Conservation (phyloP, 805 yeast genomes). For the Scheffersomyces lignosus region DNA sequence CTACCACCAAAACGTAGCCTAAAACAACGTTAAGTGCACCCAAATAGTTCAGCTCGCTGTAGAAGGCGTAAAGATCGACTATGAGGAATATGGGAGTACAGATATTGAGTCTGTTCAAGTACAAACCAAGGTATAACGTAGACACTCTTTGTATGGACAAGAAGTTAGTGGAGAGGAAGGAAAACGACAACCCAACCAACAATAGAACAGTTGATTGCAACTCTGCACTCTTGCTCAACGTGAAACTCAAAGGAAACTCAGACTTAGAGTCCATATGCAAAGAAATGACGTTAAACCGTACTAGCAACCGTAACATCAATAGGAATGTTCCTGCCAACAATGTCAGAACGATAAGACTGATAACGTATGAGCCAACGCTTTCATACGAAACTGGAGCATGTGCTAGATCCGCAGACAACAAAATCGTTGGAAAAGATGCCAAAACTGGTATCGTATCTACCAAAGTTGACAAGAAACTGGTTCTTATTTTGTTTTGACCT, state of each 20-base stretch:
- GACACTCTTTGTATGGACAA: slow-evolving; percentile 26
- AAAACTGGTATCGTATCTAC: slow-evolving; percentile 33
- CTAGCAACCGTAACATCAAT: slow-evolving; percentile 14
- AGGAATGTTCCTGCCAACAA: slow-evolving; percentile 22
- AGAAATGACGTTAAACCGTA: slow-evolving; percentile 12
- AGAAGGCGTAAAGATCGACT: slow-evolving; percentile 21
- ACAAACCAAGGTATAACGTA: slow-evolving; percentile 29
- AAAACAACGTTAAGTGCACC: slow-evolving; percentile 7
- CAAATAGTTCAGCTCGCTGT: slow-evolving; percentile 6
- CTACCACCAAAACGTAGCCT: slow-evolving; percentile 20
- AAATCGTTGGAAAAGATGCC: slow-evolving; percentile 30
- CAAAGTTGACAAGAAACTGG: too few relatives aligned
- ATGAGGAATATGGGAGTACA: slow-evolving; percentile 29
- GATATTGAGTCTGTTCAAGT: slow-evolving; percentile 28
- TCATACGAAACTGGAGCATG: slow-evolving; percentile 5
- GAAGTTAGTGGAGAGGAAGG: slow-evolving; percentile 21
- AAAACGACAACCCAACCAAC: slow-evolving; percentile 17
- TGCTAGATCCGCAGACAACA: slow-evolving; percentile 25
- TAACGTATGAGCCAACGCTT: slow-evolving; percentile 2
- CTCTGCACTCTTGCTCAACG: slow-evolving; percentile 2
- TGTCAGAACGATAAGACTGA: slow-evolving; percentile 14
- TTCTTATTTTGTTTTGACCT: too few relatives aligned
- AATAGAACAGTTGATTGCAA: slow-evolving; percentile 10
- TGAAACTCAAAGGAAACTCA: slow-evolving; percentile 4
- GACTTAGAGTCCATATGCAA: neutral